phyloP scores from a whole-genome alignment of 176 grass and related monocot species.

The Triticum timopheevii region DNA sequence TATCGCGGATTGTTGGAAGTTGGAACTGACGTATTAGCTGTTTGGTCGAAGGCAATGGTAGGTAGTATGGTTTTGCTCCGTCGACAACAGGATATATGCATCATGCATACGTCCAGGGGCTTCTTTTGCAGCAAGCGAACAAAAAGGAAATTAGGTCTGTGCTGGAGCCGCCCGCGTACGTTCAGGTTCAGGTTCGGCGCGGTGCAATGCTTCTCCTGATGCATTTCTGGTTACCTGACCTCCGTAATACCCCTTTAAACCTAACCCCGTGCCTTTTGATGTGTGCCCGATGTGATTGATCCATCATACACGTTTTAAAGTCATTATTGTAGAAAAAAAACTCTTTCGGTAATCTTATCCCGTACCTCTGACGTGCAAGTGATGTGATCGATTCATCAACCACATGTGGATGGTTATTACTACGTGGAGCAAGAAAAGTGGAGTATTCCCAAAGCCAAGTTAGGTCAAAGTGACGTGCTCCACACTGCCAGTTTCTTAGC shows the following conservation, averaged over 20 bases:
- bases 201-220: not conserved
- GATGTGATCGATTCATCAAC: not conserved
- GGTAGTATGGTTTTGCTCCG: not conserved
- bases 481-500: not conserved
- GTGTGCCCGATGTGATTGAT: not conserved
- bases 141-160: constrained; percentile 1
- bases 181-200: not conserved
- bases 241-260: not conserved
- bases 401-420: not conserved
- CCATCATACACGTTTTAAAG: not conserved
- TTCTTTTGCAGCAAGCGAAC: not conserved
- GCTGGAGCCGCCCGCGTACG: not conserved
- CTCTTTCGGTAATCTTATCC: not conserved
- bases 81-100: not conserved
- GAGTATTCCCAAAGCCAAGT: not conserved
- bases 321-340: not conserved
- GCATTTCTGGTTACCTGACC: not conserved
- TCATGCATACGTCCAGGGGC: not conserved
- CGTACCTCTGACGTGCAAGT: not conserved
- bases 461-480: not conserved
- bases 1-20: not conserved
- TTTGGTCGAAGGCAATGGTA: not conserved
- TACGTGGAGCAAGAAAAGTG: not conserved
- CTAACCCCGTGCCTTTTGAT: not conserved
- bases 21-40: not conserved